Evolutionary conservation across 345 rosid genomes (phyloP), one percentile per base, ranked within the genome.

Genomic region (Melaleuca quinquenervia): DNA sequence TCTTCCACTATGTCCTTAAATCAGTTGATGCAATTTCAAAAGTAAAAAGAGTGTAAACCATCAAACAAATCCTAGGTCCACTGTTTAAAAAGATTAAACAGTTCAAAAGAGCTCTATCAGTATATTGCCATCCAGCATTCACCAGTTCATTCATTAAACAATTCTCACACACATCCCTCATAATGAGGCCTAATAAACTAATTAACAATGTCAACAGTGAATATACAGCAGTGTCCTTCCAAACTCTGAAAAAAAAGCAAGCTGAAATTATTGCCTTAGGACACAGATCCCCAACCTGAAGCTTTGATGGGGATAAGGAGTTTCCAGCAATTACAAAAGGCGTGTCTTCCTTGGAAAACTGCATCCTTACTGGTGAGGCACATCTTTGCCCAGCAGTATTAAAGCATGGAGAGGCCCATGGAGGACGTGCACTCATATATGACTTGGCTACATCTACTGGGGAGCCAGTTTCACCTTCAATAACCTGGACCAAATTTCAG

Each of bases 401-500:
- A 16, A 36, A 83, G 48, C 92, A 86, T 22, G 95, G 96, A 84
- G 98, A 96, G 64, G 96, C 91, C 96, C 96, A 93, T n/a, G 95
- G 90, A 54, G 93, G 93, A 84, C 95, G 93, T 54, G 89, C 89
- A 88, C 52, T 93, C 98, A 96, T 97, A 88, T 90, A 96, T 49
- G 95, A 92, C 92, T 91, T 96, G 89, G 98, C 98, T 90, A 95
- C 51, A 82, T 94, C 95, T 80, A 91, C 96, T 18, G 98, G 99
- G 60, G 98, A 96, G 49, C 95, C 95, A 29, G 53, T 88, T 86
- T 94, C 95, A 85, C 87, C 93, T 87, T 91, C 94, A 64, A 85
- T 83, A 36, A 86, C 91, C 99, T 94, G 93, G 83, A 86, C 78
- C 84, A 82, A 54, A 27, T 52, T 84, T 62, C 64, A 84, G n/a